These are phyloP conservation scores for Staphylotrichum longicolle DNA, from an alignment of 495 filamentous ascomycete species.

Conservation along the genomic window DNA sequence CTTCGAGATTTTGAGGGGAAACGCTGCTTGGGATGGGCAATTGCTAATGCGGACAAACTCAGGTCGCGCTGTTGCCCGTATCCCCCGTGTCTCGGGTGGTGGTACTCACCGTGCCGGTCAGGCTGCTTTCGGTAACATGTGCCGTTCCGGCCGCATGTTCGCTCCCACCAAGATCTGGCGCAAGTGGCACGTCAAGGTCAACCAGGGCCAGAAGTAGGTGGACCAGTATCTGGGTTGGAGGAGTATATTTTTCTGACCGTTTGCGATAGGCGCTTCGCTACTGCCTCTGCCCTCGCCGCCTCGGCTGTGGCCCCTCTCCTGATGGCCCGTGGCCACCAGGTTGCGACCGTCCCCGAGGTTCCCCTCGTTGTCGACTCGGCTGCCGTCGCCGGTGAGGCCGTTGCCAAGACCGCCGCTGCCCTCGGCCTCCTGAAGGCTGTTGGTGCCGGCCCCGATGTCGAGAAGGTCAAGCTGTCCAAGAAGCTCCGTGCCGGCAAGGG, in stretches of 20 bases:
- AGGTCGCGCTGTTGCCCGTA: conserved; percentile 99
- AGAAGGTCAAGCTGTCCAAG: conserved; percentile 88
- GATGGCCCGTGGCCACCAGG: conserved; percentile 93
- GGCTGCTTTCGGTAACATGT: conserved; percentile 99
- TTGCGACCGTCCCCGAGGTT: conserved; percentile 89
- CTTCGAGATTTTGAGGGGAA: neutral
- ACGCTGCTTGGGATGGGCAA: conserved; percentile 1
- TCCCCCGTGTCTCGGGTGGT: conserved; percentile 99
- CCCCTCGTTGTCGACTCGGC: conserved; percentile 91
- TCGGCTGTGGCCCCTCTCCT: conserved; percentile 92
- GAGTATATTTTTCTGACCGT: conserved; percentile 15
- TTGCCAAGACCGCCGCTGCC: conserved; percentile 87
- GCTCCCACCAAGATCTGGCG: conserved; percentile 99
- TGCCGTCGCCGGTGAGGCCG: conserved; percentile 70
- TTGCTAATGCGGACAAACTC: conserved; percentile 15
- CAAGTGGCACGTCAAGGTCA: conserved; percentile 99
- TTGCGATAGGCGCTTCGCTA: conserved; percentile 79
- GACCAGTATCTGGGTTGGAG: conserved; percentile 2
- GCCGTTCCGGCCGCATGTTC: conserved; percentile 99
- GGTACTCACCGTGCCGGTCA: conserved; percentile 99
- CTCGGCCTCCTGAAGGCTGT: conserved; percentile 81
- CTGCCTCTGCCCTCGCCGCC: conserved; percentile 92
- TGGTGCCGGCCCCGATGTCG: conserved; percentile 84
- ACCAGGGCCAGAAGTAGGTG: conserved; percentile 87
- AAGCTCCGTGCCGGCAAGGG: conserved; percentile 98